Evolutionary conservation across 768 basidiomycete species (phyloP).

Genomic region (Phanerochaete sordida): DNA sequence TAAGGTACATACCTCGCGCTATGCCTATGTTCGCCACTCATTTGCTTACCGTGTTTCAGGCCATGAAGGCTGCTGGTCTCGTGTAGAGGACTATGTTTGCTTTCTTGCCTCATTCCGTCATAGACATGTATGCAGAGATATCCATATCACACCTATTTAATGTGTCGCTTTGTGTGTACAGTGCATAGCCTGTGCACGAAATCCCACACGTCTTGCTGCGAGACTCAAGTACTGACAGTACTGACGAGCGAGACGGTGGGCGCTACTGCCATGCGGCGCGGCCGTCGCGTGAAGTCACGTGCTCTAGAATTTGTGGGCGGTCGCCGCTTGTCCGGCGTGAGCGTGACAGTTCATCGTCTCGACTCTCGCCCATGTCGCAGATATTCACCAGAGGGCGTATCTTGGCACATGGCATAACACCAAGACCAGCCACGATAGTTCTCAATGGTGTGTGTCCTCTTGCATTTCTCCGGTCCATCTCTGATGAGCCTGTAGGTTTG

Average conservation of each 20-base stretch:
- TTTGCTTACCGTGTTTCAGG: constrained; percentile 37
- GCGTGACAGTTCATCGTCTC: constrained; percentile 5
- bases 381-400: constrained; percentile 1
- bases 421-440: neutral
- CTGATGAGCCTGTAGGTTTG: neutral
- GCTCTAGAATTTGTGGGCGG: constrained; percentile 1
- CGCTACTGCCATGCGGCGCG: neutral
- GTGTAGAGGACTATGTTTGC: constrained; percentile 37
- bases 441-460: neutral
- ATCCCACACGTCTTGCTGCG: too few relatives aligned
- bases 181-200: neutral
- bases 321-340: constrained; percentile 5
- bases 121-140: constrained; percentile 3
- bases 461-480: neutral
- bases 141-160: neutral
- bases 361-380: constrained; percentile 4
- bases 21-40: neutral
- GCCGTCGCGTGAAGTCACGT: constrained; percentile 2
- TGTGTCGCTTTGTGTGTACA: neutral
- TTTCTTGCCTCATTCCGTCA: neutral
- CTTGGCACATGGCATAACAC: neutral
- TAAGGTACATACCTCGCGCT: constrained; percentile 52
- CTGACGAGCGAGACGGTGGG: too few relatives aligned
- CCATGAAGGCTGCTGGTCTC: constrained; percentile 76
- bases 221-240: too few relatives aligned